These are phyloP conservation scores for Polychaeton citri DNA, from an alignment of 2,329 filamentous ascomycete genomes.

Conservation along the genomic window DNA sequence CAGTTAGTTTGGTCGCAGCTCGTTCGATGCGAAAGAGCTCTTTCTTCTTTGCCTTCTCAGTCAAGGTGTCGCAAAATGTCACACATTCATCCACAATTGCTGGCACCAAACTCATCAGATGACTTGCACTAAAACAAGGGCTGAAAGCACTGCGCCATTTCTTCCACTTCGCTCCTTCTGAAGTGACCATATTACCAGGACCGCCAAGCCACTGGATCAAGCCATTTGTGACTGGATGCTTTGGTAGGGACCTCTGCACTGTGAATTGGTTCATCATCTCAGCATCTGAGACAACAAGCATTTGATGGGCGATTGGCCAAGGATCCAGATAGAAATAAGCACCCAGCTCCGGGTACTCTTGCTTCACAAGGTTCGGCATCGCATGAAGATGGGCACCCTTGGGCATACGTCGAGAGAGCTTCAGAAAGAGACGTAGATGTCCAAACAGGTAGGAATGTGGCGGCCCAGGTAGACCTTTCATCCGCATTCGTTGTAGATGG, in stretches of 20 bases:
- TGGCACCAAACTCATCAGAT: conserved; percentile 19
- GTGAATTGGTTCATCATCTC: conserved; percentile 6
- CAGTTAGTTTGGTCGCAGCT: conserved; percentile 18
- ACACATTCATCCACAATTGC: conserved; percentile 14
- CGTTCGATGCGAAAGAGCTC: conserved; percentile 21
- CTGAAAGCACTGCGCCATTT: conserved; percentile 24
- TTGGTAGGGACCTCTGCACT: conserved; percentile 6
- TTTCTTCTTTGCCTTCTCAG: conserved; percentile 12
- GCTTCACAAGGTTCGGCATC: conserved; percentile 3
- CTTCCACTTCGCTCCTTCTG: conserved; percentile 16
- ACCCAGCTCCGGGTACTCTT: conserved; percentile 8
- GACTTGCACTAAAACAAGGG: conserved; percentile 17
- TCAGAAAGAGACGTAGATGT: conserved; percentile 7
- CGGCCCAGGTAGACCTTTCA: conserved; percentile 9
- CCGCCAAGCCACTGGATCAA: conserved; percentile 10
- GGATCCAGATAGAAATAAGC: conserved; percentile 11
- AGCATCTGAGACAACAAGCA: conserved; percentile 8
- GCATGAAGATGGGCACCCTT: not conserved
- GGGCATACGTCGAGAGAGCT: conserved; percentile 1
- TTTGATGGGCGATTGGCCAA: conserved; percentile 9
- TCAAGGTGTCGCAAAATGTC: conserved; percentile 13
- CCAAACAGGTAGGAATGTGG: conserved; percentile 11
- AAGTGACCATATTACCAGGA: conserved; percentile 10
- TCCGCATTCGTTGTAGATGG: too few species aligned
- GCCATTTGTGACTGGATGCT: conserved; percentile 3